Percentiles rank a stretch among this genome's conserved stretches.
phyloP scores from a whole-genome alignment of 2,329 filamentous ascomycete species.

The Aspergillus sp. region DNA sequence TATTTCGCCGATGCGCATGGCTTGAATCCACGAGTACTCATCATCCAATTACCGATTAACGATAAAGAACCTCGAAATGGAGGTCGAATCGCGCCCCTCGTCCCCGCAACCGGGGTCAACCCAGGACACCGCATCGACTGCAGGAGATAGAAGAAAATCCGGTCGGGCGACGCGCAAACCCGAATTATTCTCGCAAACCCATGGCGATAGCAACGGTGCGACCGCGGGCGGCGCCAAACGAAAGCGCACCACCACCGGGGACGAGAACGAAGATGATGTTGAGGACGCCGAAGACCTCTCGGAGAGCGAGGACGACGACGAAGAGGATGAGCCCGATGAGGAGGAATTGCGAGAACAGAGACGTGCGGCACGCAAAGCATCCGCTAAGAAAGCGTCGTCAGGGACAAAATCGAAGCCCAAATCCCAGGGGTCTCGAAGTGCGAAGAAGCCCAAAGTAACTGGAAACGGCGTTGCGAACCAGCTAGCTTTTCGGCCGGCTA shows the following conservation, averaged over 20 bases:
- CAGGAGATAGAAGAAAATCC: slow-evolving; percentile 48
- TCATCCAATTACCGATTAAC: slow-evolving; percentile 1
- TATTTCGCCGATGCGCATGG: slow-evolving; percentile 7
- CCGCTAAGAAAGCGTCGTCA: slow-evolving; percentile 38
- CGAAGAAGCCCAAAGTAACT: slow-evolving; percentile 62
- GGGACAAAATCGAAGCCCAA: slow-evolving; percentile 46
- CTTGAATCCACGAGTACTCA: neutral
- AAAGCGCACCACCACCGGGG: slow-evolving; percentile 50
- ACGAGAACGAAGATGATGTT: slow-evolving; percentile 41
- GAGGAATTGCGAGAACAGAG: slow-evolving; percentile 54
- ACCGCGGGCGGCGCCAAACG: slow-evolving; percentile 50
- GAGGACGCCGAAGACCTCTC: slow-evolving; percentile 37
- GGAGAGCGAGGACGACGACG: slow-evolving; percentile 44
- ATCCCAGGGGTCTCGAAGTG: slow-evolving; percentile 34
- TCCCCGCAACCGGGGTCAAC: slow-evolving; percentile 25
- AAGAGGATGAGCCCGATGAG: slow-evolving; percentile 48
- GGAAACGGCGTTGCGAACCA: slow-evolving; percentile 51
- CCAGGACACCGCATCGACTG: slow-evolving; percentile 29
- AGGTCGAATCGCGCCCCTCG: slow-evolving; percentile 28
- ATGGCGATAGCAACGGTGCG: slow-evolving; percentile 32
- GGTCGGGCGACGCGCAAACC: slow-evolving; percentile 49
- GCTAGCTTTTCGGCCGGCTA: slow-evolving; percentile 60
- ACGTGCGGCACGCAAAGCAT: slow-evolving; percentile 40
- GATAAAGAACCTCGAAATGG: slow-evolving; percentile 23
- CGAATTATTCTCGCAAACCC: slow-evolving; percentile 46